Base-by-base conservation (phyloP, 2,329 filamentous ascomycete genomes). In the Sporothrix luriei region DNA sequence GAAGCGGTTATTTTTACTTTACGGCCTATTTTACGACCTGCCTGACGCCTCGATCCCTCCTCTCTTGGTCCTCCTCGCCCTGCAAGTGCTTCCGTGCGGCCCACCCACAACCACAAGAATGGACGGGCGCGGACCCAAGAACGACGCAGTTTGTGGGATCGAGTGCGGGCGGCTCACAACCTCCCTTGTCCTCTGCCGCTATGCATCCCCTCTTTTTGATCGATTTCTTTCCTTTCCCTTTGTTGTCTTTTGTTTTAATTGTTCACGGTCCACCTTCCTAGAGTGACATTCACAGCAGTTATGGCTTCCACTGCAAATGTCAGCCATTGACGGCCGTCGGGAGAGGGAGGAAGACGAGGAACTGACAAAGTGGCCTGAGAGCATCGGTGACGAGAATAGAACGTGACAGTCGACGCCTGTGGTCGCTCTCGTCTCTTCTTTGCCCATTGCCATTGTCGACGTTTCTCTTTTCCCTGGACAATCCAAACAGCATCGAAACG, bases 1-100 rank as follows among this genome's bases (percentile, higher is more conserved):
- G 40, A 43, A 64, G 61, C 61, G 61, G 61, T 64, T 64, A 64
- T 64, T 64, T 64, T 64, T 64, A 64, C 43, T 24, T n/a, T n/a
- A n/a, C n/a, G n/a, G n/a, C n/a, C n/a, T n/a, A n/a, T n/a, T 64
- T 52, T 52, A 21, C 33, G n/a, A 26, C 57, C 21, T 46, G 11
- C 29, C 33, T 33, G 33, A 33, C 9, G n/a, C 51, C 24, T 54
- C 24, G 11, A 43, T 54, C 24, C 51, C 26, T 16, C 26, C 26
- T n/a, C n/a, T 61, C 38, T 19, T 16, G 16, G 10, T 43, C 38
- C 57, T 26, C 38, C 57, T 40, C 54, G 40, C 40, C 57, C 57
- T 61, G 21, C 57, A 46, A 61, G 57, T 61, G 57, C 57, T 24
- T 59, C 57, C 57, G 57, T 62, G 57, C 38, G 29, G 40, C 54